A percentile compares a stretch with the other conserved stretches of the same genome.
These are phyloP conservation scores for Colletotrichum chrysophilum DNA, from an alignment of 2,329 filamentous ascomycete species.

Conservation along the genomic window DNA sequence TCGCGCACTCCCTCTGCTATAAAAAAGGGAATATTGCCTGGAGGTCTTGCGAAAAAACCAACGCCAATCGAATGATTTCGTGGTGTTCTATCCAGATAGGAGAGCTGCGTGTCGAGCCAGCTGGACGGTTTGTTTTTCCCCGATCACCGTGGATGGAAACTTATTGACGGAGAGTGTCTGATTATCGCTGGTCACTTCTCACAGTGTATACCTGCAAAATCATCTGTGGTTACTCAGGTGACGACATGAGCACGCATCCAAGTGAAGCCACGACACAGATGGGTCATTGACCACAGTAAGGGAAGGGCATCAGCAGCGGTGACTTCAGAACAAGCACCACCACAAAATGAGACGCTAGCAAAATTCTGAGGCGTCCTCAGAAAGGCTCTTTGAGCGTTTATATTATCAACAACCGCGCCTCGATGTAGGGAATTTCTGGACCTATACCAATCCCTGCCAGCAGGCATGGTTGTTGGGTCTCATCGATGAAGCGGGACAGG, in stretches of 20 bases:
- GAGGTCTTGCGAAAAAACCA: background rate
- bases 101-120: background rate
- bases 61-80: too few relatives aligned
- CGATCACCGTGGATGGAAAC: background rate
- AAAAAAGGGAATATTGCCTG: fast-evolving
- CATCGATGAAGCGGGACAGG: background rate
- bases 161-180: background rate
- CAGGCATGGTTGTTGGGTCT: background rate
- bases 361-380: background rate
- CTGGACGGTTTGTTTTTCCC: background rate
- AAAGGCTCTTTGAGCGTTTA: background rate
- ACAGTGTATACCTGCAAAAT: background rate
- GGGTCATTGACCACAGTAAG: background rate
- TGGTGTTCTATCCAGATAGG: background rate
- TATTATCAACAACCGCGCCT: fast-evolving
- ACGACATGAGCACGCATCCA: background rate
- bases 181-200: fast-evolving
- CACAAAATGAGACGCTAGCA: too few relatives aligned
- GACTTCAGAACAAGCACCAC: too few relatives aligned
- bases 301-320: background rate
- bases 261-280: too few relatives aligned
- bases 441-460: background rate
- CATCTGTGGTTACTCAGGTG: background rate
- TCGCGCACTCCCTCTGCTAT: fast-evolving
- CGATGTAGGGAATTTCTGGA: fast-evolving